Evolutionary conservation across 2,329 filamentous ascomycete genomes (phyloP).

Genomic region (Calonectria hongkongensis): DNA sequence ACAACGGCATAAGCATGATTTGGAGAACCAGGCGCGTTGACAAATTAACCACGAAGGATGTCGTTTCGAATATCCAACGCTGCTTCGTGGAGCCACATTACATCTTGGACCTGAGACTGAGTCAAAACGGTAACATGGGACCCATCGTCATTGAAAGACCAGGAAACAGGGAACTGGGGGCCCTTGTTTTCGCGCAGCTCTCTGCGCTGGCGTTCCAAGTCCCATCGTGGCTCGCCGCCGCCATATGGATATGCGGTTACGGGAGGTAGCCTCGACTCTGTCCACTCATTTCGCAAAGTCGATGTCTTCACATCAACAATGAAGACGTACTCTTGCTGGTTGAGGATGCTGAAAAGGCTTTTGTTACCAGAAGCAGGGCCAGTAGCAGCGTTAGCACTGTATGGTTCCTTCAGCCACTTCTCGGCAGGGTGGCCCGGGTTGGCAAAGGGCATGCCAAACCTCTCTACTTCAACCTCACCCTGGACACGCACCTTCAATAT

Average conservation of each 20-base stretch:
- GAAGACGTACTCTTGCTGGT: neutral
- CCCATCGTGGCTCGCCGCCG: neutral
- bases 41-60: conserved; percentile 35
- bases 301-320: neutral
- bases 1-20: neutral
- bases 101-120: conserved; percentile 7
- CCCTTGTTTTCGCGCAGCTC: neutral
- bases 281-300: neutral
- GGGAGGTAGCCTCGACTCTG: neutral
- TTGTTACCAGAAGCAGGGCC: too few relatives aligned
- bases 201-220: neutral
- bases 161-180: neutral
- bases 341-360: neutral
- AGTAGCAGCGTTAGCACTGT: neutral
- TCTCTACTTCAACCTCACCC: neutral
- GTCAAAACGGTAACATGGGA: neutral
- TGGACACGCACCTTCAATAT: too few relatives aligned
- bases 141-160: neutral
- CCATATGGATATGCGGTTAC: conserved; percentile 1
- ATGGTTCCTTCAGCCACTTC: conserved; percentile 1
- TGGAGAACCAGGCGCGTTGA: neutral
- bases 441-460: conserved; percentile 8
- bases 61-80: neutral
- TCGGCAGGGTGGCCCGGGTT: conserved; percentile 14
- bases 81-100: conserved; percentile 10